Conservation (phyloP, 2,329 filamentous ascomycete species). For the Aspergillus awamori region DNA sequence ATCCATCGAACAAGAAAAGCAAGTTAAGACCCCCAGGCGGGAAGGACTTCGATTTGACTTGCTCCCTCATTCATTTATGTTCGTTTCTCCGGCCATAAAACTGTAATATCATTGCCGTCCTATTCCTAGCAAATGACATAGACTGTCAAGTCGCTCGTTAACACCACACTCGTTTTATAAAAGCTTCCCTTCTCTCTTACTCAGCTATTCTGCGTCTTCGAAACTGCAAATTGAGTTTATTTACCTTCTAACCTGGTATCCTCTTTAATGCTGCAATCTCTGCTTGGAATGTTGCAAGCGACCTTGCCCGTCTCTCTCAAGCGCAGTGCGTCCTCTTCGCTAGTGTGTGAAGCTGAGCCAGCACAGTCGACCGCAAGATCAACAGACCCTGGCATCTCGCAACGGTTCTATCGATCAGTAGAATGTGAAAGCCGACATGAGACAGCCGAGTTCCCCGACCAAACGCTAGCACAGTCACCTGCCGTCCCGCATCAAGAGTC, state of each 20-base stretch:
- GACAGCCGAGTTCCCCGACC: not conserved
- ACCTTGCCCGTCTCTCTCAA: constrained; percentile 6
- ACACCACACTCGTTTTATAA: constrained; percentile 17
- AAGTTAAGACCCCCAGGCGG: not conserved
- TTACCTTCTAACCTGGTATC: not conserved
- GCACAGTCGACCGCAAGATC: constrained; percentile 4
- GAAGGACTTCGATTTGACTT: not conserved
- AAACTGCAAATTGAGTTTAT: not conserved
- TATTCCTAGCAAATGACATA: constrained; percentile 22
- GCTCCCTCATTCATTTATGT: constrained; percentile 3
- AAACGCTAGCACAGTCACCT: not conserved
- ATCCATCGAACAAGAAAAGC: not conserved
- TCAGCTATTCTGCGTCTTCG: constrained; percentile 3
- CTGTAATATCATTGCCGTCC: constrained; percentile 12
- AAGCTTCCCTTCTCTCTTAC: constrained; percentile 12
- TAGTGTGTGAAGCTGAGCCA: not conserved
- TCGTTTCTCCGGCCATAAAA: constrained; percentile 1
- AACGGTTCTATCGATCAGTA: constrained; percentile 22
- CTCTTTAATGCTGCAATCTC: not conserved
- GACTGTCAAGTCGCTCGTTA: constrained; percentile 14
- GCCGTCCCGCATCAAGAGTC: not conserved
- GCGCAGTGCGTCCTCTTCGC: constrained; percentile 4
- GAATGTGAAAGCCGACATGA: constrained; percentile 7
- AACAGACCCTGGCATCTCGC: constrained; percentile 4
- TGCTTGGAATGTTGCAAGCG: constrained; percentile 16